phyloP scores from a whole-genome alignment of 768 basidiomycete species.

The Gymnopilus junonius region DNA sequence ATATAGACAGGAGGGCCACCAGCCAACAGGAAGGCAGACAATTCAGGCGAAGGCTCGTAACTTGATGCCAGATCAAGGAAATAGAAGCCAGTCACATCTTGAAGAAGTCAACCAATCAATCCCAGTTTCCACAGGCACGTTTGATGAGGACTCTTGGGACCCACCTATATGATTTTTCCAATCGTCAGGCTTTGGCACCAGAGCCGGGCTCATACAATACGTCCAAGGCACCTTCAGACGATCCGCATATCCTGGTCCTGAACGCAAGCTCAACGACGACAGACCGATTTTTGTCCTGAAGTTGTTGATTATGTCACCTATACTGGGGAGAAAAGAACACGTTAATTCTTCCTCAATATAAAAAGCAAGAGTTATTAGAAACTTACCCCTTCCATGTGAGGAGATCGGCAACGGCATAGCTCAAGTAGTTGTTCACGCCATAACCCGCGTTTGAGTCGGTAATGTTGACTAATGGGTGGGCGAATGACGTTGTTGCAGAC shows the following conservation, averaged over 20 bases:
- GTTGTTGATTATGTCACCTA: slow-evolving; percentile 62
- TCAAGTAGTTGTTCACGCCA: slow-evolving; percentile 61
- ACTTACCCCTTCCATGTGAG: slow-evolving; percentile 63
- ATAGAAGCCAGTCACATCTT: slow-evolving; percentile 69
- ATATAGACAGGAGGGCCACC: slow-evolving; percentile 64
- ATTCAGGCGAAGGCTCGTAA: slow-evolving; percentile 52
- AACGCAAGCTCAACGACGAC: slow-evolving; percentile 47
- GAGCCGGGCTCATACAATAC: slow-evolving; percentile 61
- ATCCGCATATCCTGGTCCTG: slow-evolving; percentile 57
- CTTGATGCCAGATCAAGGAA: slow-evolving; percentile 56
- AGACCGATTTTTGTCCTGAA: slow-evolving; percentile 58
- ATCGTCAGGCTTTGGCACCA: slow-evolving; percentile 64
- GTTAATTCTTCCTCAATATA: background rate
- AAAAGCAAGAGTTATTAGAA: background rate
- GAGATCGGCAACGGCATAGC: slow-evolving; percentile 61
- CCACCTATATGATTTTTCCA: slow-evolving; percentile 67
- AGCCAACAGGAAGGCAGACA: slow-evolving; percentile 49
- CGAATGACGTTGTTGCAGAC: slow-evolving; percentile 57
- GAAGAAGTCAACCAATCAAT: background rate
- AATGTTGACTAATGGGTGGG: slow-evolving; percentile 69
- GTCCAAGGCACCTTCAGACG: slow-evolving; percentile 62
- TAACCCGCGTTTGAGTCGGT: slow-evolving; percentile 54
- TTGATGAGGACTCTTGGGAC: background rate
- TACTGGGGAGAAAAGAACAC: slow-evolving; percentile 33
- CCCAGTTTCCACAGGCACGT: too few relatives aligned